Base-by-base conservation (phyloP, 495 filamentous ascomycete species). In the Talaromyces wortmannii region DNA sequence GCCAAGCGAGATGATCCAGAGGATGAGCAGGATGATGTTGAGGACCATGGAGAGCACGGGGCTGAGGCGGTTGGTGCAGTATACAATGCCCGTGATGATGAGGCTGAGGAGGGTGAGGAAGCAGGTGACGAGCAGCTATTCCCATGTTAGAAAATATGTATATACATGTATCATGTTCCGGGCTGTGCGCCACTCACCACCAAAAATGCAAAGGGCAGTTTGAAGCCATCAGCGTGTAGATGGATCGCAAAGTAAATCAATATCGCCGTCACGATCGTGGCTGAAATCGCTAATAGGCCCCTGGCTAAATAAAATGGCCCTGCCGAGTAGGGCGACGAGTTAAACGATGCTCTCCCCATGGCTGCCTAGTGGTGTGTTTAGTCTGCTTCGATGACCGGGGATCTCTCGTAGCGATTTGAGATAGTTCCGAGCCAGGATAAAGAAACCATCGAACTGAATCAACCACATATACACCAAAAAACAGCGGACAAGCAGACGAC, bases 181-280 rank as follows among this genome's bases (percentile, higher is more conserved):
- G n/a, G 17, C 42, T 53, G 31, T 12, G 33, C 18, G 31, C 45
- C 42, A 56, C 78, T 55, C 75, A 87, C 83, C 50, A 86, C 65
- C 16, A 87, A 69, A 60, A 87, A 87, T 23, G 84, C 83, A 75
- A 80, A 87, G 11, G 84, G 85, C 5, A 84, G 67, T 50, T 71
- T 70, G 61, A 74, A 81, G 33, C 74, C 67, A 55, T 80, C 78
- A 36, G 68, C 58, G 48, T 75, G 73, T 31, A 88, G 76, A 57
- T 85, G 77, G 59, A 77, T 78, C 52, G 81, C 77, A 69, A 89
- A 89, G 58, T 81, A 81, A 47, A 68, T 70, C 61, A 87, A 78
- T 42, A 87, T 79, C 52, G 70, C 74, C 31, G 67, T 77, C 57
- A 85, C 81, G 31, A 86, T 70, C 52, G 83, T 33, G 5, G 81